phyloP scores from a whole-genome alignment of 768 basidiomycete species.

The Lentinula aciculospora region DNA sequence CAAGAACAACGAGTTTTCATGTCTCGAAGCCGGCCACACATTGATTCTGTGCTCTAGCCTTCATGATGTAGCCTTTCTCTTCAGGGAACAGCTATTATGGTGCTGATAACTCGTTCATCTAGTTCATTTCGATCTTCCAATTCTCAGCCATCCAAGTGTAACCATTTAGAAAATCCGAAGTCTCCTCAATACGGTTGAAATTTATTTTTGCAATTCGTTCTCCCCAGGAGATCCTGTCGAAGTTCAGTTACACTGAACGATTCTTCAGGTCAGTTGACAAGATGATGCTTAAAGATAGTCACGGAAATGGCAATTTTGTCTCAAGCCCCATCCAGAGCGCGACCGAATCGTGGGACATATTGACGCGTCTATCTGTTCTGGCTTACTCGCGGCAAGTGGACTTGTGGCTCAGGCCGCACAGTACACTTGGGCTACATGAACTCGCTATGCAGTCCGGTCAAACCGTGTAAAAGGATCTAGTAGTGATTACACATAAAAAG shows the following conservation, averaged over 20 bases:
- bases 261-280: not conserved
- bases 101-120: too few species aligned
- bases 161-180: not conserved
- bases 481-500: conserved; percentile 4
- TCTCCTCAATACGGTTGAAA: not conserved
- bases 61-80: too few species aligned
- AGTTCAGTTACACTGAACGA: not conserved
- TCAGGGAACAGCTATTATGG: too few species aligned
- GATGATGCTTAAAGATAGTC: not conserved
- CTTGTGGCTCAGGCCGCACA: not conserved
- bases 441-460: conserved; percentile 8
- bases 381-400: too few species aligned
- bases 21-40: too few species aligned
- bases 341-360: conserved; percentile 12
- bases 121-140: too few species aligned
- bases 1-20: too few species aligned
- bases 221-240: not conserved
- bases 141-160: too few species aligned
- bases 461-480: conserved; percentile 9
- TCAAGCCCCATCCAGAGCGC: not conserved
- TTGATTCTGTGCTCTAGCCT: too few species aligned
- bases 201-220: not conserved
- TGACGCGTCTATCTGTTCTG: not conserved
- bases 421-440: not conserved
- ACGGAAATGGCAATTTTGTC: not conserved